Conservation (phyloP, 2,329 filamentous ascomycete species). For the Aspergillus hiratsukae region DNA sequence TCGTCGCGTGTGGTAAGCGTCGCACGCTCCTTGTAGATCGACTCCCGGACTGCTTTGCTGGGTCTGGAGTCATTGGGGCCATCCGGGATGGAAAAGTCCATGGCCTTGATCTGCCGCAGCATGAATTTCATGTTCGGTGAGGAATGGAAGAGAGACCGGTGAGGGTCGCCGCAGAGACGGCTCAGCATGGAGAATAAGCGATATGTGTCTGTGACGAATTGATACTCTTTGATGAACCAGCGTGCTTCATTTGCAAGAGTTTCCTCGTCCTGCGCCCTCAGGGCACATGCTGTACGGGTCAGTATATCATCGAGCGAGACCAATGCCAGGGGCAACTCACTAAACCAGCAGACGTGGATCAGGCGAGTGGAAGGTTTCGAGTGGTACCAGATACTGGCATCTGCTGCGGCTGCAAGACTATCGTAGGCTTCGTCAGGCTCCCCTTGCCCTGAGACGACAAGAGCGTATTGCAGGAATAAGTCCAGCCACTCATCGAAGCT, state of each 20-base stretch:
- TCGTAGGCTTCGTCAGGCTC: conserved; percentile 71
- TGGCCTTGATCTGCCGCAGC: conserved; percentile 81
- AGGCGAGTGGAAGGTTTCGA: conserved; percentile 62
- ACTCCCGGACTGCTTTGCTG: conserved; percentile 34
- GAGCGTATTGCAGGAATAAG: conserved; percentile 81
- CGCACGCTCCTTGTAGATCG: conserved; percentile 41
- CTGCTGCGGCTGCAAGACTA: conserved; percentile 70
- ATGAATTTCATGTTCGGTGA: conserved; percentile 86
- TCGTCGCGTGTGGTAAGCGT: conserved; percentile 37
- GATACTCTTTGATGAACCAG: conserved; percentile 78
- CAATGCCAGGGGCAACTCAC: conserved; percentile 40
- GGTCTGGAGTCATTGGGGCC: conserved; percentile 38
- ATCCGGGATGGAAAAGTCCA: conserved; percentile 65
- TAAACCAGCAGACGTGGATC: conserved; percentile 73
- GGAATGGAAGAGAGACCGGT: conserved; percentile 61
- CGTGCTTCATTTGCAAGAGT: conserved; percentile 70
- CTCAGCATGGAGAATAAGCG: conserved; percentile 78
- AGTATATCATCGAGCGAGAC: neutral
- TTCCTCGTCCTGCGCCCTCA: conserved; percentile 72
- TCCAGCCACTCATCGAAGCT: conserved; percentile 82
- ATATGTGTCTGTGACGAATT: conserved; percentile 76
- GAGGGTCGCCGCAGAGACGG: conserved; percentile 66
- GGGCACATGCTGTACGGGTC: conserved; percentile 62
- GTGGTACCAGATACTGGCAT: conserved; percentile 78
- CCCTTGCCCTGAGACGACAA: conserved; percentile 66